Evolutionary conservation across 2,329 filamentous ascomycete species (phyloP).

Genomic region (Pleoardoris graminearum): DNA sequence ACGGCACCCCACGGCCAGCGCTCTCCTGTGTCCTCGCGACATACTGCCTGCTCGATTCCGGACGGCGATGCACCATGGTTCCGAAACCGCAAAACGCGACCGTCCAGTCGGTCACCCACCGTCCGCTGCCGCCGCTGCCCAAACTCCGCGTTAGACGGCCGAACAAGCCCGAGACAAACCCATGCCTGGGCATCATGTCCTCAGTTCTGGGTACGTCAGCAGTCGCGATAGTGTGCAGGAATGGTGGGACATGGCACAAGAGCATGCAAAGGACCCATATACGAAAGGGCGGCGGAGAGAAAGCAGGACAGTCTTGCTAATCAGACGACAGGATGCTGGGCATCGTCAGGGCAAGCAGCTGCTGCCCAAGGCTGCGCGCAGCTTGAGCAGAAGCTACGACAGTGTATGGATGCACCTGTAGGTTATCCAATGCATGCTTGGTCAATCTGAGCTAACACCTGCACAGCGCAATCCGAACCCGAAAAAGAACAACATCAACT

Average conservation of each 20-base stretch:
- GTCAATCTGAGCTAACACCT: neutral
- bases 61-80: constrained; percentile 32
- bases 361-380: constrained; percentile 59
- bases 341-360: constrained; percentile 69
- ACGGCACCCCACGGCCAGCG: neutral
- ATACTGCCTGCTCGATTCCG: neutral
- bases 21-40: neutral
- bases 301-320: constrained; percentile 23
- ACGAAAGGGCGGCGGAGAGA: neutral
- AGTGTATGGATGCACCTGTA: constrained; percentile 81
- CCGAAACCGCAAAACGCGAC: constrained; percentile 41
- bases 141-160: constrained; percentile 68
- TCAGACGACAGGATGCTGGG: constrained; percentile 71
- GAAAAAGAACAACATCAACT: constrained; percentile 84
- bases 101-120: constrained; percentile 45
- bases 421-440: constrained; percentile 34
- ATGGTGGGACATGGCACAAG: neutral
- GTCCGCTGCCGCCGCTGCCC: constrained; percentile 61
- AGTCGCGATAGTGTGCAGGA: neutral
- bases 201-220: constrained; percentile 62
- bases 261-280: constrained; percentile 10
- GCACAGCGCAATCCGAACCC: constrained; percentile 58
- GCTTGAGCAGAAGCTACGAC: constrained; percentile 63
- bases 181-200: constrained; percentile 68
- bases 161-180: constrained; percentile 64